Conservation (phyloP, 768 basidiomycete genomes). For the Thelephora aurantiotincta region DNA sequence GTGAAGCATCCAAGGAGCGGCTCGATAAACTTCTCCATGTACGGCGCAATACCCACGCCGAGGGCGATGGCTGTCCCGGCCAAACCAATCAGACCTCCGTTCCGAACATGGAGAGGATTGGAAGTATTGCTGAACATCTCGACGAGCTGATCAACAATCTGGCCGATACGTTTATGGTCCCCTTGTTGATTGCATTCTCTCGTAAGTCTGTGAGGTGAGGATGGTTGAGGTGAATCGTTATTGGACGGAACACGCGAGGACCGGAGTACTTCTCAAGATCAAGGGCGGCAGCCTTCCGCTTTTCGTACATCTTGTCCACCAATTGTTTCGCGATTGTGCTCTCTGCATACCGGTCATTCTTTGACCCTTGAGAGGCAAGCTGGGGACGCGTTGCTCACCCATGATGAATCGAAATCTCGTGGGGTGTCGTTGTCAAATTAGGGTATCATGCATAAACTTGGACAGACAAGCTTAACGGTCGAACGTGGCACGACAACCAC, state of each 20-base stretch:
- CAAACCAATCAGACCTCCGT: conserved; percentile 91
- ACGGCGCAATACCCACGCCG: conserved; percentile 83
- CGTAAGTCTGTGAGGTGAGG: conserved; percentile 43
- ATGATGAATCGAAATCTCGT: background rate
- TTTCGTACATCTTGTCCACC: conserved; percentile 92
- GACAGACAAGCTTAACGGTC: too few relatives aligned
- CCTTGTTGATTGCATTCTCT: conserved; percentile 75
- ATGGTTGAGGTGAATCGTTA: background rate
- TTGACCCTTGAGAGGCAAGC: background rate
- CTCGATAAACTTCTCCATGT: conserved; percentile 87
- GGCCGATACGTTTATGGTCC: conserved; percentile 66
- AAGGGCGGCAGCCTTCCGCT: conserved; percentile 87
- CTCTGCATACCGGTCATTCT: conserved; percentile 30
- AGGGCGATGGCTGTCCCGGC: conserved; percentile 96
- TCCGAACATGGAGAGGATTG: conserved; percentile 80
- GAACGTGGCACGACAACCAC: background rate
- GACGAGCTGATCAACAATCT: conserved; percentile 89
- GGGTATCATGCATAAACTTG: background rate
- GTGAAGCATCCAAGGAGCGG: conserved; percentile 84
- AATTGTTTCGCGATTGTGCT: conserved; percentile 65
- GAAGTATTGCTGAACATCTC: conserved; percentile 80
- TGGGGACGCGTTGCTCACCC: background rate
- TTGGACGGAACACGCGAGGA: background rate
- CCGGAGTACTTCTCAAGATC: conserved; percentile 79
- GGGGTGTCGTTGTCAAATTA: background rate